Percentiles rank a stretch among this genome's conserved stretches.
phyloP scores from a whole-genome alignment of 352 stramenopile species.

The Aphanomyces astaci region DNA sequence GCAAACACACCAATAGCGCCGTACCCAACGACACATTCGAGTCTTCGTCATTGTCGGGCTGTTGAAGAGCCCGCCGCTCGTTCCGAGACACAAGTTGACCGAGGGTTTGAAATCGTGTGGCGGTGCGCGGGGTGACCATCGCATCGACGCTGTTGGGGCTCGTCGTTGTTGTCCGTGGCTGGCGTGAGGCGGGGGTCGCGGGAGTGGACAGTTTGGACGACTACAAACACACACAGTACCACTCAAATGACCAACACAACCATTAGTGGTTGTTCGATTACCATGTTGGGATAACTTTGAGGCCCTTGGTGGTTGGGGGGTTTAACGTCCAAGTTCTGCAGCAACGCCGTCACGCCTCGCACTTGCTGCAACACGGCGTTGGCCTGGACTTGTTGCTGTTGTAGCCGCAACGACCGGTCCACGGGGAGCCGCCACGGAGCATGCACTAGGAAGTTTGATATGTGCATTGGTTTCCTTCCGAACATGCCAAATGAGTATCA shows the following conservation, averaged over 20 bases:
- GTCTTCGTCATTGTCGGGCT: background rate
- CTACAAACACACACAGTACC: background rate
- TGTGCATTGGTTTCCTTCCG: too few relatives aligned
- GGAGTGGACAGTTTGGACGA: background rate
- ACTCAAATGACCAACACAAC: background rate
- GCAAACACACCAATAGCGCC: too few relatives aligned
- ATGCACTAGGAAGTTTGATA: conserved; percentile 15
- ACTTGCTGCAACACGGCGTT: conserved; percentile 31
- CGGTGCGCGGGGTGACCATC: conserved; percentile 2
- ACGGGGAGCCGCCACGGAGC: conserved; percentile 52
- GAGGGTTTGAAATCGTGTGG: background rate
- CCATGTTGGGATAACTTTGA: background rate
- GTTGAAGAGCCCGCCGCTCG: background rate
- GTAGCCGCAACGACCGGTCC: conserved; percentile 36
- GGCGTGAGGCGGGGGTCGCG: background rate
- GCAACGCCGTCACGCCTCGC: background rate
- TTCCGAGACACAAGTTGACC: background rate
- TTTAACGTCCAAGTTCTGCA: background rate
- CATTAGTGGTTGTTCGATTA: background rate
- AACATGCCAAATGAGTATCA: too few relatives aligned
- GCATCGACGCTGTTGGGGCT: background rate
- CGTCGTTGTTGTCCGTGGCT: background rate
- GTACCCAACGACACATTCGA: background rate
- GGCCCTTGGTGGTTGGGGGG: background rate
- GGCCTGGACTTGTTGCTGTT: conserved; percentile 36